phyloP scores from a whole-genome alignment of 176 grass and related monocot genomes.

The Bromus sterilis region DNA sequence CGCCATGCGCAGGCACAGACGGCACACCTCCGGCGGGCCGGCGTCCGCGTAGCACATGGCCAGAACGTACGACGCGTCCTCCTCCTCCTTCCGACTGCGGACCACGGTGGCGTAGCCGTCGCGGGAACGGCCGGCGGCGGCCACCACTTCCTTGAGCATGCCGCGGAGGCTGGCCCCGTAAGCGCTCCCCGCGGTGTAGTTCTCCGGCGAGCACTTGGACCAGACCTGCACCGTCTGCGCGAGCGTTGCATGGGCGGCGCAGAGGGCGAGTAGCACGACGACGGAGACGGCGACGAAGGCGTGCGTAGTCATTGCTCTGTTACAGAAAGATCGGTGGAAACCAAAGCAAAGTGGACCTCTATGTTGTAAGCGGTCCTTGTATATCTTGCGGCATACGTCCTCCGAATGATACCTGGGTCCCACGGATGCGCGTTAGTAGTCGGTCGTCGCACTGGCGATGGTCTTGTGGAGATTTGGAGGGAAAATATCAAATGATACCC shows the following conservation, averaged over 20 bases:
- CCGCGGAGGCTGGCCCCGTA: slow-evolving; percentile 2
- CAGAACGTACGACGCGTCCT: background rate
- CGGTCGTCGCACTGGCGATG: background rate
- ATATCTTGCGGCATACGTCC: background rate
- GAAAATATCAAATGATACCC: no score
- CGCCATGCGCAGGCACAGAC: slow-evolving; percentile 21
- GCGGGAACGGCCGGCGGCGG: background rate
- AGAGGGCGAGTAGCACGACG: background rate
- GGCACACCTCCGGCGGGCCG: slow-evolving; percentile 6
- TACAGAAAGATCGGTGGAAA: background rate
- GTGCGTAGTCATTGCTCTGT: background rate
- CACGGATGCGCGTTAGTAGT: background rate
- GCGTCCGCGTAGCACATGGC: slow-evolving; percentile 26
- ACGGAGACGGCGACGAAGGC: background rate
- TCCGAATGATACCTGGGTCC: background rate
- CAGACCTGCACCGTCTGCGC: slow-evolving; percentile 12
- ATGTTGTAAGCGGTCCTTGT: background rate
- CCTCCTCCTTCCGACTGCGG: background rate
- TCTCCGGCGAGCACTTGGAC: background rate
- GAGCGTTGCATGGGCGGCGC: background rate
- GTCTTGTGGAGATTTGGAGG: background rate
- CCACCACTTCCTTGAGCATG: background rate
- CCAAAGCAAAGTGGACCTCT: background rate
- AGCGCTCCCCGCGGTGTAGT: background rate
- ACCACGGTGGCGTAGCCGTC: background rate